These are phyloP conservation scores for Prunus yedoensis DNA, from an alignment of 331 rosid species.

Conservation along the genomic window DNA sequence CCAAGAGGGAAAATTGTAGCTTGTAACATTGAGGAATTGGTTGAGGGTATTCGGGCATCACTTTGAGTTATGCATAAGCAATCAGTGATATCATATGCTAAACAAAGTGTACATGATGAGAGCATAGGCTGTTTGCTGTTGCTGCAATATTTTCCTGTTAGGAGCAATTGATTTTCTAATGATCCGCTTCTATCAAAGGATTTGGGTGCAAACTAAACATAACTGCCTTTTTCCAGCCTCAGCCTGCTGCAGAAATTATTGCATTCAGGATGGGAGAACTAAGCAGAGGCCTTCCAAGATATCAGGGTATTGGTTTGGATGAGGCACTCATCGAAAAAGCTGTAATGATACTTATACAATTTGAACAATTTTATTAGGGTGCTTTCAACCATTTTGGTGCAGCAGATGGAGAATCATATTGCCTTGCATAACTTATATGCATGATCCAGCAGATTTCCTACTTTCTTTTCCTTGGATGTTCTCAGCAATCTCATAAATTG, in stretches of 20 bases:
- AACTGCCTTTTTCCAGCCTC: conserved; percentile 42
- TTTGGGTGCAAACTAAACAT: too few relatives aligned
- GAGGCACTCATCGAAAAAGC: conserved; percentile 87
- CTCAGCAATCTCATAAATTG: too few relatives aligned
- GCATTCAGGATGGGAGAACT: conserved; percentile 94
- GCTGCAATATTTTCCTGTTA: too few relatives aligned
- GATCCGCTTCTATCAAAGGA: neutral
- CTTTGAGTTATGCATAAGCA: conserved; percentile 85
- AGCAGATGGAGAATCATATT: conserved; percentile 40
- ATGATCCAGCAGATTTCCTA: too few relatives aligned
- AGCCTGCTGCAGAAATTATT: conserved; percentile 80
- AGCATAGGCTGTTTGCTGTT: conserved; percentile 55
- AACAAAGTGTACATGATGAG: conserved; percentile 14
- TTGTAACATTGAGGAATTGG: conserved; percentile 42
- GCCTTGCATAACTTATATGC: too few relatives aligned
- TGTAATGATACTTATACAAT: conserved; percentile 92
- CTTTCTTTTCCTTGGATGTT: too few relatives aligned
- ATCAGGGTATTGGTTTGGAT: conserved; percentile 74
- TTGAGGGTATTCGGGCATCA: conserved; percentile 69
- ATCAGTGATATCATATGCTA: conserved; percentile 74
- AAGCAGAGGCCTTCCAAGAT: conserved; percentile 77
- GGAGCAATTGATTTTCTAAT: neutral
- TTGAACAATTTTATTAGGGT: conserved; percentile 82
- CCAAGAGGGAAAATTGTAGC: conserved; percentile 80
- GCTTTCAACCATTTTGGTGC: conserved; percentile 79